Conservation (phyloP, 2,329 filamentous ascomycete genomes). For the Stachybotrys chartarum region DNA sequence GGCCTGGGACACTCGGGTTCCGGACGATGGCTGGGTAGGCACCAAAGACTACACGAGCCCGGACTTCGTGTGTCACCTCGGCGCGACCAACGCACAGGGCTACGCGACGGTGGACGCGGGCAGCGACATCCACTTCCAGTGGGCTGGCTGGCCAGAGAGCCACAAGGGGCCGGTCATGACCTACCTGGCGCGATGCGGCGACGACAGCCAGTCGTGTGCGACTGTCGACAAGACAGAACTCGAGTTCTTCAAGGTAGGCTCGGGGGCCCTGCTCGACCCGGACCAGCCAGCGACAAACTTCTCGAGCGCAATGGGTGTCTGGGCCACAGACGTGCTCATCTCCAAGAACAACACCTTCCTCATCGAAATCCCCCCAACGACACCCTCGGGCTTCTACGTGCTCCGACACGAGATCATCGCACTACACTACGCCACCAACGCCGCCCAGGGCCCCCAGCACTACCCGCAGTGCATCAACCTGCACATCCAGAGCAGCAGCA, state of each 20-base stretch:
- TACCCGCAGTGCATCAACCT: constrained; percentile 46
- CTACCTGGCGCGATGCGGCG: constrained; percentile 1
- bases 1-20: background rate
- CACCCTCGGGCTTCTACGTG: constrained; percentile 43
- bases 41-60: background rate
- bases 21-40: background rate
- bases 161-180: background rate
- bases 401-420: constrained; percentile 46
- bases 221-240: constrained; percentile 1
- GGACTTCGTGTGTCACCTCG: background rate
- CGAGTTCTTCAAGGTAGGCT: constrained; percentile 1
- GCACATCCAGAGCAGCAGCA: constrained; percentile 30
- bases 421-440: constrained; percentile 32
- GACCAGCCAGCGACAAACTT: background rate
- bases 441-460: constrained; percentile 31
- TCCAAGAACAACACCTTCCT: constrained; percentile 34
- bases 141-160: constrained; percentile 1
- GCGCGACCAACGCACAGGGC: background rate
- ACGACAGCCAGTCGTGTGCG: background rate
- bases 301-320: constrained; percentile 30
- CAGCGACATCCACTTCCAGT: background rate
- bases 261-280: constrained; percentile 4
- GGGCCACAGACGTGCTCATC: constrained; percentile 45
- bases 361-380: constrained; percentile 33
- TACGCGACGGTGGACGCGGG: background rate